These are phyloP conservation scores for Calonectria pseudoturangicola DNA, from an alignment of 2,329 filamentous ascomycete species.

Conservation along the genomic window DNA sequence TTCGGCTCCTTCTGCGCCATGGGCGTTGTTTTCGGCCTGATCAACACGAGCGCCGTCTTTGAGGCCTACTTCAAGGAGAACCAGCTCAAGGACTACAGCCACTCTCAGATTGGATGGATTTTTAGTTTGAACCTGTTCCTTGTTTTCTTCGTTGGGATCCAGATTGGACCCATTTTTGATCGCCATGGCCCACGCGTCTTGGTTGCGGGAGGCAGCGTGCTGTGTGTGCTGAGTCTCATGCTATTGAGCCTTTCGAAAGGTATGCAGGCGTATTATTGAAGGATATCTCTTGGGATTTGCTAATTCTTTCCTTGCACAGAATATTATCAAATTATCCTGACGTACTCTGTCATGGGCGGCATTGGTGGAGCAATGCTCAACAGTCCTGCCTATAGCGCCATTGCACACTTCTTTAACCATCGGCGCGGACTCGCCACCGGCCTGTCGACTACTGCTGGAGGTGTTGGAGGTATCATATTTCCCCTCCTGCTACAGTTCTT, in stretches of 20 bases:
- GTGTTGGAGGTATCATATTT: slow-evolving; percentile 81
- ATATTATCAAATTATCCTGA: slow-evolving; percentile 88
- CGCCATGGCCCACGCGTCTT: slow-evolving; percentile 81
- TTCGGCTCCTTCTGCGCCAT: slow-evolving; percentile 81
- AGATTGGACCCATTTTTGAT: slow-evolving; percentile 89
- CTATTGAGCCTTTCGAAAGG: slow-evolving; percentile 79
- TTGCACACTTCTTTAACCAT: slow-evolving; percentile 86
- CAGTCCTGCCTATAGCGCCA: slow-evolving; percentile 83
- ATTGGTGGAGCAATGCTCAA: slow-evolving; percentile 85
- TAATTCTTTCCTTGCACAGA: slow-evolving; percentile 27
- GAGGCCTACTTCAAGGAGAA: slow-evolving; percentile 84
- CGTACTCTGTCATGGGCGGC: slow-evolving; percentile 84
- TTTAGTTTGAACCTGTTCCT: slow-evolving; percentile 88
- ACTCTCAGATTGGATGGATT: slow-evolving; percentile 88
- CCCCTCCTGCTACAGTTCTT: slow-evolving; percentile 68
- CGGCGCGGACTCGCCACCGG: slow-evolving; percentile 86
- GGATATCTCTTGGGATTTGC: not conserved
- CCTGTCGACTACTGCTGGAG: slow-evolving; percentile 84
- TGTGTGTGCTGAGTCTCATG: slow-evolving; percentile 78
- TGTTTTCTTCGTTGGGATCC: slow-evolving; percentile 87
- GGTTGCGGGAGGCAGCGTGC: slow-evolving; percentile 77
- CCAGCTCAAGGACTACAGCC: slow-evolving; percentile 80
- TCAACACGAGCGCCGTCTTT: slow-evolving; percentile 75
- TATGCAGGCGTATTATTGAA: not conserved
- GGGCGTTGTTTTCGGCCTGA: slow-evolving; percentile 78